Evolutionary conservation across 2,329 filamentous ascomycete genomes (phyloP).

Genomic region (Pseudogymnoascus sp.): DNA sequence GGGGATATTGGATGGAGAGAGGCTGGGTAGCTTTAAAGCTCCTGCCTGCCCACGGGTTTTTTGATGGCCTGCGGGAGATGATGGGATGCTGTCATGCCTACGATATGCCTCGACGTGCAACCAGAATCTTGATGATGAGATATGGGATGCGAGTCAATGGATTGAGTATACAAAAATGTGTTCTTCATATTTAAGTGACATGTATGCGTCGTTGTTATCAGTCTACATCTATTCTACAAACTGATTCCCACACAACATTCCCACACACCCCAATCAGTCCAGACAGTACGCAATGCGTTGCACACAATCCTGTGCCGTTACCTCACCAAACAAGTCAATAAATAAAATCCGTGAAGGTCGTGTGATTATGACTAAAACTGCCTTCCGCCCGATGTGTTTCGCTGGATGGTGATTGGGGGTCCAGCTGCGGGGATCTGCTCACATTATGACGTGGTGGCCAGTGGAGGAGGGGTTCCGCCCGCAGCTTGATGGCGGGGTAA

Average conservation of each 20-base stretch:
- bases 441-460: background rate
- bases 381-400: background rate
- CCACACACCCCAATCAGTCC: background rate
- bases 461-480: background rate
- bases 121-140: constrained; percentile 8
- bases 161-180: constrained; percentile 5
- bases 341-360: background rate
- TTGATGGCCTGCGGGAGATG: background rate
- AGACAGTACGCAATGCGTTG: no score
- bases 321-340: background rate
- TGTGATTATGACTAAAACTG: constrained; percentile 10
- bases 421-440: background rate
- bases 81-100: background rate
- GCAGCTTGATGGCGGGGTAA: constrained; percentile 1
- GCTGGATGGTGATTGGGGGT: background rate
- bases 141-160: constrained; percentile 9
- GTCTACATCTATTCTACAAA: background rate
- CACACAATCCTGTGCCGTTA: background rate
- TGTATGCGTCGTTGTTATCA: background rate
- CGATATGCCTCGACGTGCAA: constrained; percentile 3
- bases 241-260: background rate
- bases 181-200: background rate
- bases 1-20: constrained; percentile 14
- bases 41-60: constrained; percentile 19
- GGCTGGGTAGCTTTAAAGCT: constrained; percentile 34